phyloP scores from a whole-genome alignment of 2,329 filamentous ascomycete genomes.

The Fusarium pseudograminearum region DNA sequence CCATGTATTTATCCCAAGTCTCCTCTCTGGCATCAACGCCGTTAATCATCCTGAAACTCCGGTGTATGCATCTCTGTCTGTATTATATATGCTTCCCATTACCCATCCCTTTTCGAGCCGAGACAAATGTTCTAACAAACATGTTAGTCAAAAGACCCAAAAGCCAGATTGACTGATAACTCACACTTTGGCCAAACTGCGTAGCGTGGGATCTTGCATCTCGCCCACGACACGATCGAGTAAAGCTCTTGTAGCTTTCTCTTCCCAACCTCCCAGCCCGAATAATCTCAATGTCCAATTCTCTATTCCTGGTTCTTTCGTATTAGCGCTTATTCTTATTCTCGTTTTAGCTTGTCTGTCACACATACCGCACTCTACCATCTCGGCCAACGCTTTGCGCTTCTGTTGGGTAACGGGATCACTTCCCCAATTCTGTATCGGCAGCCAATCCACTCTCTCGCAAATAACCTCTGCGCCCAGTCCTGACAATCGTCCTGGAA shows the following conservation, averaged over 20 bases:
- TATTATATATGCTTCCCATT: slow-evolving; percentile 1
- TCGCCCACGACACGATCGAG: slow-evolving; percentile 51
- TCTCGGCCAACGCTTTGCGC: slow-evolving; percentile 53
- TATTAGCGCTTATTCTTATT: slow-evolving; percentile 16
- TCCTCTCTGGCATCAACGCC: slow-evolving; percentile 4
- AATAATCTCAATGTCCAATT: slow-evolving; percentile 53
- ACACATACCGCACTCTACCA: slow-evolving; percentile 54
- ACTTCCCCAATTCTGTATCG: slow-evolving; percentile 55
- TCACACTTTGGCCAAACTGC: slow-evolving; percentile 51
- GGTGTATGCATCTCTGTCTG: slow-evolving; percentile 6
- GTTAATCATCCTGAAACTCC: slow-evolving; percentile 30
- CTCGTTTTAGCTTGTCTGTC: no score
- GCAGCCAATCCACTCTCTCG: slow-evolving; percentile 57
- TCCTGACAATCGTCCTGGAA: slow-evolving; percentile 51
- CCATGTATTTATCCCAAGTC: not conserved
- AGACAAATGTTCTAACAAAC: slow-evolving; percentile 49
- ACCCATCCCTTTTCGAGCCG: slow-evolving; percentile 48
- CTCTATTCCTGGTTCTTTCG: slow-evolving; percentile 40
- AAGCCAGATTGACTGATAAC: not conserved
- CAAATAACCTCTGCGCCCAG: slow-evolving; percentile 57
- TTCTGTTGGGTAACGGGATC: slow-evolving; percentile 56
- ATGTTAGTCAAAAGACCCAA: not conserved
- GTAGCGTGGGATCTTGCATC: slow-evolving; percentile 46
- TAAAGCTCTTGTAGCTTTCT: slow-evolving; percentile 49
- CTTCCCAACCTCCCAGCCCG: slow-evolving; percentile 49